phyloP scores from a whole-genome alignment of 768 basidiomycete genomes.

The Leucocoprinus sp. region DNA sequence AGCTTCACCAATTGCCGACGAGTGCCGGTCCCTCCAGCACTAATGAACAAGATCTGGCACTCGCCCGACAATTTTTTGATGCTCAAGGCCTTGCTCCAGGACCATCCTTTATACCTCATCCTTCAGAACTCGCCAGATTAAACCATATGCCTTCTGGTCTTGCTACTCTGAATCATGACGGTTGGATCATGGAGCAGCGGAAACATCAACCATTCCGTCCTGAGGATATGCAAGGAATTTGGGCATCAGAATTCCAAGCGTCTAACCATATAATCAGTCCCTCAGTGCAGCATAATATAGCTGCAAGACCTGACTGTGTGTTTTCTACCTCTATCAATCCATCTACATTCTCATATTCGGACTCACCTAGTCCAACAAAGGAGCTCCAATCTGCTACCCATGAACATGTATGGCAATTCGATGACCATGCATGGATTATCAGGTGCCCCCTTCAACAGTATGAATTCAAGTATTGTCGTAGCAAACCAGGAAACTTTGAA shows the following conservation, averaged over 20 bases:
- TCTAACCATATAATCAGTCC: constrained; percentile 19
- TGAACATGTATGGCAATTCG: constrained; percentile 27
- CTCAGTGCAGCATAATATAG: constrained; percentile 26
- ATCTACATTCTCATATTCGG: background rate
- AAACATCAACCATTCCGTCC: constrained; percentile 25
- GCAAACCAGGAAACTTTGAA: too few species aligned
- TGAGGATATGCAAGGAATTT: constrained; percentile 31
- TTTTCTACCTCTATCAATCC: constrained; percentile 1
- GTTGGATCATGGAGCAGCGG: constrained; percentile 48
- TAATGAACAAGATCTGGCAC: constrained; percentile 58
- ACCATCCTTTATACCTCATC: constrained; percentile 28
- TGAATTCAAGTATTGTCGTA: too few species aligned
- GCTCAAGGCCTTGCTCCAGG: constrained; percentile 24
- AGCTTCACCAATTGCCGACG: constrained; percentile 75
- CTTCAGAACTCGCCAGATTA: constrained; percentile 23
- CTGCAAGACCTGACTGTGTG: constrained; percentile 32
- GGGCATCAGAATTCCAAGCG: constrained; percentile 50
- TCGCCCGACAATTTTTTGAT: constrained; percentile 79
- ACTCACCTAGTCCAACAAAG: constrained; percentile 30
- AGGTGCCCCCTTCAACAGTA: too few species aligned
- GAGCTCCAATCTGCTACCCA: constrained; percentile 28
- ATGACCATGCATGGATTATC: constrained; percentile 31
- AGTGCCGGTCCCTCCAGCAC: constrained; percentile 36
- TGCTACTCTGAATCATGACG: constrained; percentile 30
- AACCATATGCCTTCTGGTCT: constrained; percentile 23